A percentile compares a stretch with the other conserved stretches of the same genome.
Conservation (phyloP, 371 early-diverging fungal species). For the Blastocladiella emersonii region DNA sequence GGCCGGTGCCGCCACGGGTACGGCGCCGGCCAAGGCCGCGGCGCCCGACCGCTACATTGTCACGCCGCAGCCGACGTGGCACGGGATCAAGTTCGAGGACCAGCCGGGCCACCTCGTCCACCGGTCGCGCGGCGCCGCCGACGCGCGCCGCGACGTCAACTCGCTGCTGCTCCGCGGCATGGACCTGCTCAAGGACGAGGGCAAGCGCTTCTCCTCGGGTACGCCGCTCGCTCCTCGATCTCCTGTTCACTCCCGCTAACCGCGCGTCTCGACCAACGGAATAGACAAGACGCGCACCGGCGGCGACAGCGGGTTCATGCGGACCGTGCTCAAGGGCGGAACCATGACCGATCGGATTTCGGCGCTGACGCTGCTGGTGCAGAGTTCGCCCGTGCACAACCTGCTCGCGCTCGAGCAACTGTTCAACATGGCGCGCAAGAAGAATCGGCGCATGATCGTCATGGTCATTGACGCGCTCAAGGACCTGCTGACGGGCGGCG, state of each 20-base stretch:
- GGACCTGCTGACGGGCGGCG: conserved; percentile 64
- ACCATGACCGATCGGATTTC: conserved; percentile 85
- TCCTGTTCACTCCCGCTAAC: too few relatives aligned
- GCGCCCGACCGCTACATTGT: neutral
- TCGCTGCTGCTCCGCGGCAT: neutral
- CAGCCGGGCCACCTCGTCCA: neutral
- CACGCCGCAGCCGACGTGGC: neutral
- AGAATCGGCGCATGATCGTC: conserved; percentile 70
- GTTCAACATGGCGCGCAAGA: conserved; percentile 73
- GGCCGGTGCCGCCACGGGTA: too few relatives aligned
- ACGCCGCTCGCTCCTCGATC: too few relatives aligned
- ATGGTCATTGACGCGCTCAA: conserved; percentile 75
- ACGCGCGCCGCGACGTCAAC: neutral
- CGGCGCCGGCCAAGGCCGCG: too few relatives aligned
- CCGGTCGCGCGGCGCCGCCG: neutral
- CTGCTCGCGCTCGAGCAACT: conserved; percentile 61
- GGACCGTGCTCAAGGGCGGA: conserved; percentile 75
- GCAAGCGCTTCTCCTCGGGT: neutral
- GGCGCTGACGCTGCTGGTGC: conserved; percentile 77
- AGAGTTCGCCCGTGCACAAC: conserved; percentile 81
- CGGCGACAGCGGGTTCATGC: conserved; percentile 70
- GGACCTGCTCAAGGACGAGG: conserved; percentile 3
- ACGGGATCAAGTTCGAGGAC: neutral
- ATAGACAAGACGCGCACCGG: conserved; percentile 12
- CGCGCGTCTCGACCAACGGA: neutral